Conservation (phyloP, 441 rosid genomes). For the Dalechampia spathulata region DNA sequence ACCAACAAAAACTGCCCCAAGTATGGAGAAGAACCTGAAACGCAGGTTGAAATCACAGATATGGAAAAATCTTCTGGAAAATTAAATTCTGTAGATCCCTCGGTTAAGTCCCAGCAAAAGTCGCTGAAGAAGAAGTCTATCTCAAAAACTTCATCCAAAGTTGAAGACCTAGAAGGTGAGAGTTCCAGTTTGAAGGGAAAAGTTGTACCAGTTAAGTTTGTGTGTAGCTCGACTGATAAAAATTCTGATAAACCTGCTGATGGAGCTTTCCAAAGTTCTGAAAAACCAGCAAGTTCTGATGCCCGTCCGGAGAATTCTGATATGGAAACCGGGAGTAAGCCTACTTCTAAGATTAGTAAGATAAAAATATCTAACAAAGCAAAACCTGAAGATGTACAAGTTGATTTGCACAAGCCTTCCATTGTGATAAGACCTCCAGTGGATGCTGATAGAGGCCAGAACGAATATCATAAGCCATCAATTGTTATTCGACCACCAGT, state of each 20-base stretch:
- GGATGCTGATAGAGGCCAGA: conserved; percentile 46
- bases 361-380: conserved; percentile 66
- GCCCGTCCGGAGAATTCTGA: conserved; percentile 32
- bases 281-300: conserved; percentile 38
- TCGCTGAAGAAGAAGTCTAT: conserved; percentile 49
- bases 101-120: conserved; percentile 51
- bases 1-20: conserved; percentile 97
- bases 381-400: conserved; percentile 51
- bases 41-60: conserved; percentile 45
- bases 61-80: conserved; percentile 52
- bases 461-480: conserved; percentile 53
- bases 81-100: conserved; percentile 43
- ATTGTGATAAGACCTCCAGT: conserved; percentile 48
- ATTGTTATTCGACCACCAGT: conserved; percentile 40
- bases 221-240: conserved; percentile 53
- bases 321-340: conserved; percentile 45
- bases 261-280: conserved; percentile 47
- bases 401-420: conserved; percentile 53
- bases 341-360: conserved; percentile 54
- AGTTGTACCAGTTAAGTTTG: conserved; percentile 65
- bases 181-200: conserved; percentile 46
- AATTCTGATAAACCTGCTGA: conserved; percentile 43
- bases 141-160: conserved; percentile 38
- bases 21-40: conserved; percentile 78
- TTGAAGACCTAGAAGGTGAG: conserved; percentile 56